Evolutionary conservation across 345 rosid genomes (phyloP).

Genomic region (Gossypium arboreum): DNA sequence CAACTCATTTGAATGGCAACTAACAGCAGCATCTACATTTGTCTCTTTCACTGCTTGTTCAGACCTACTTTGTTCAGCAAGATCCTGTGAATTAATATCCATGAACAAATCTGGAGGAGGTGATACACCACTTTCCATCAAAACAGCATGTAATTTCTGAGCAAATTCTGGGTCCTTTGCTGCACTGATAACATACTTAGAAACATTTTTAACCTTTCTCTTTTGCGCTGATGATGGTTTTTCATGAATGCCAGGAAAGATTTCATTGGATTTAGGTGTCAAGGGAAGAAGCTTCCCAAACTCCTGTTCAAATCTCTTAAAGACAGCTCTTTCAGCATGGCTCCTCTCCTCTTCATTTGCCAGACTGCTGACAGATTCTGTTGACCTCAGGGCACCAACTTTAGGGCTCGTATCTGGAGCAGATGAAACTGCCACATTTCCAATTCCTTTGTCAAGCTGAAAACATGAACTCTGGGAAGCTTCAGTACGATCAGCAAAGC

Average conservation of each 20-base stretch:
- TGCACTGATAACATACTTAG: constrained; percentile 81
- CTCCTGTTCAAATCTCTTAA: constrained; percentile 63
- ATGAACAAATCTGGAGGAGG: constrained; percentile 82
- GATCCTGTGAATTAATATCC: constrained; percentile 49
- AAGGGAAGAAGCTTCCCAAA: constrained; percentile 60
- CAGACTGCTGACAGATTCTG: constrained; percentile 35
- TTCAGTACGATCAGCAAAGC: constrained; percentile 40
- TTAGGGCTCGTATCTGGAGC: constrained; percentile 22
- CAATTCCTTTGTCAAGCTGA: constrained; percentile 36
- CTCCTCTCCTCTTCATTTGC: constrained; percentile 31
- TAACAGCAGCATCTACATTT: constrained; percentile 25
- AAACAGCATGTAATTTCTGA: constrained; percentile 81
- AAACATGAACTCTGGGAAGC: constrained; percentile 27
- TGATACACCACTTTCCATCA: constrained; percentile 85
- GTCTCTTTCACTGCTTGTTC: constrained; percentile 34
- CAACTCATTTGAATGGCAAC: constrained; percentile 28
- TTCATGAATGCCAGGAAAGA: constrained; percentile 36
- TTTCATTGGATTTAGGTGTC: constrained; percentile 38
- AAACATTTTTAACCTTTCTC: constrained; percentile 80
- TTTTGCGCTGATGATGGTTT: constrained; percentile 60
- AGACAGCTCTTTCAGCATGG: constrained; percentile 43
- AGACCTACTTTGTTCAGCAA: constrained; percentile 33
- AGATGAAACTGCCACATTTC: constrained; percentile 29
- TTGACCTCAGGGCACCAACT: constrained; percentile 23
- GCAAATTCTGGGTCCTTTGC: constrained; percentile 92